These are phyloP conservation scores for Pseudozyma hubeiensis DNA, from an alignment of 1,284 basidiomycete genomes.

Conservation along the genomic window DNA sequence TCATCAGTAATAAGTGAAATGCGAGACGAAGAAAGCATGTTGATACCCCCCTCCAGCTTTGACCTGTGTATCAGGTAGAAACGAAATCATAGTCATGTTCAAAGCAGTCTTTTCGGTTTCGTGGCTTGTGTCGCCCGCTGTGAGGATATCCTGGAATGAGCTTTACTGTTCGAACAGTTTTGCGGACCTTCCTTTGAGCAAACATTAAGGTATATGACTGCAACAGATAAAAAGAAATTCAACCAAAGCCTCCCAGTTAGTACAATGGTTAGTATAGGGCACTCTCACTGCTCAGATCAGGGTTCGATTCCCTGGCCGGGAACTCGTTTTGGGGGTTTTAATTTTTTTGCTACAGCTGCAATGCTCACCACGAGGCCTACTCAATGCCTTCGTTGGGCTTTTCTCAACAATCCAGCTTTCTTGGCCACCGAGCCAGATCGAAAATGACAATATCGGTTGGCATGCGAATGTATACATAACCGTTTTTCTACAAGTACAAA, in stretches of 20 bases:
- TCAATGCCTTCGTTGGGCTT: background rate
- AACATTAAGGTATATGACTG: background rate
- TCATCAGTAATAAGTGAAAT: conserved; percentile 1
- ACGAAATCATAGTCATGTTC: no score
- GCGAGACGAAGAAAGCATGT: background rate
- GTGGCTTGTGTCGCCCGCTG: no score
- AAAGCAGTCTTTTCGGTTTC: no score
- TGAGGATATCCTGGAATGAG: no score
- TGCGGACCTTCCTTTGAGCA: no score
- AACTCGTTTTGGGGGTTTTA: conserved; percentile 26
- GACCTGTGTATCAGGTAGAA: no score
- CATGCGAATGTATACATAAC: no score
- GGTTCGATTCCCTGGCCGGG: conserved; percentile 58
- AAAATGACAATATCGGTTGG: no score
- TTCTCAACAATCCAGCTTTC: background rate
- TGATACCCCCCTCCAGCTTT: background rate
- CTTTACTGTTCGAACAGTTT: no score
- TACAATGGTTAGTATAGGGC: conserved; percentile 31
- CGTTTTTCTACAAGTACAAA: conserved; percentile 7
- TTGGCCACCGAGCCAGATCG: no score
- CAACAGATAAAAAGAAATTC: background rate
- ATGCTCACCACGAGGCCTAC: background rate
- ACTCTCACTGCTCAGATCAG: conserved; percentile 48
- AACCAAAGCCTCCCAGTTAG: conserved; percentile 16
- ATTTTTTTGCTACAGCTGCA: background rate